These are phyloP conservation scores for Wickerhamiella qilinensis DNA, from an alignment of 805 yeast species.

Conservation along the genomic window DNA sequence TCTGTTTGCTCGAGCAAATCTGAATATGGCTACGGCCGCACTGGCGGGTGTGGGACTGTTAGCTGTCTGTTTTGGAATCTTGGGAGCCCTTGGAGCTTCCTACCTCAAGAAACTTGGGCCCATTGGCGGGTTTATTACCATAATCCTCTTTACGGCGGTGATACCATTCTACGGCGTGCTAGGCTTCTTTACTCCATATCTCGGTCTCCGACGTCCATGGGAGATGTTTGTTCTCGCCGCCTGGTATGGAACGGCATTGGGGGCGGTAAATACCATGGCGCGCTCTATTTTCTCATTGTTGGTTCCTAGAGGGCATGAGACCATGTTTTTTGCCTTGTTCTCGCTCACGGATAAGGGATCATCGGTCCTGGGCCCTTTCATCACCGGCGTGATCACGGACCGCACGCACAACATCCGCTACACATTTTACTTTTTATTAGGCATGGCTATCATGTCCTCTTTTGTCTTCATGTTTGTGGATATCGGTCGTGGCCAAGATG, in stretches of 20 bases:
- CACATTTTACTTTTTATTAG: constrained; percentile 48
- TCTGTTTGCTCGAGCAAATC: constrained; percentile 53
- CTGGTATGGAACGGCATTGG: constrained; percentile 64
- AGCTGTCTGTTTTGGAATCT: constrained; percentile 50
- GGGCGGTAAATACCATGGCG: constrained; percentile 55
- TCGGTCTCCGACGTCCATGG: constrained; percentile 46
- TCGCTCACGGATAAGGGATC: constrained; percentile 72
- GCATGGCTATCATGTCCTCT: constrained; percentile 36
- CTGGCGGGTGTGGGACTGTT: constrained; percentile 49
- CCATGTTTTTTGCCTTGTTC: constrained; percentile 58
- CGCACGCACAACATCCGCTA: constrained; percentile 57
- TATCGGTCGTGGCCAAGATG: constrained; percentile 43
- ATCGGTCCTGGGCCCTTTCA: constrained; percentile 53
- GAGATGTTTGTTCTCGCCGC: constrained; percentile 57
- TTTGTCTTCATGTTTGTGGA: constrained; percentile 42
- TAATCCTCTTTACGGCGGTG: constrained; percentile 38
- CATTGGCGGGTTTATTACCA: constrained; percentile 33
- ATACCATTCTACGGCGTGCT: constrained; percentile 59
- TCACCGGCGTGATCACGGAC: constrained; percentile 61
- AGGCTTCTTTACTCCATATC: constrained; percentile 37
- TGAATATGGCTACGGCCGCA: constrained; percentile 51
- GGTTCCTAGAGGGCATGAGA: constrained; percentile 61
- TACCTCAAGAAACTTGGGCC: constrained; percentile 30
- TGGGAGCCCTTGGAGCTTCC: constrained; percentile 48
- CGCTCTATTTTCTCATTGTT: constrained; percentile 52